Evolutionary conservation across 768 basidiomycete genomes (phyloP), one percentile per base, ranked within the genome.

Genomic region (Amanita pseudoporphyria): DNA sequence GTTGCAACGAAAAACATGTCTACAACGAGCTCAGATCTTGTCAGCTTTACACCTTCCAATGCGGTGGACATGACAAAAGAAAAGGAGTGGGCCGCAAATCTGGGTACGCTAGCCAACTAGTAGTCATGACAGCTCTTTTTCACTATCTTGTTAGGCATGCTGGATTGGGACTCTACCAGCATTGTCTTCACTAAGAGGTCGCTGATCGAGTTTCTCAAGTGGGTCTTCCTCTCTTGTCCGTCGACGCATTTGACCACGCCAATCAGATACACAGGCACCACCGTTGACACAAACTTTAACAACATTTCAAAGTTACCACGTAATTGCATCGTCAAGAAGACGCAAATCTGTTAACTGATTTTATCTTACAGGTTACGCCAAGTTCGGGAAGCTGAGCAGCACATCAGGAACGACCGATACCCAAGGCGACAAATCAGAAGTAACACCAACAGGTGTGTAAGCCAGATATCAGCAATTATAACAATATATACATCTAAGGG

Each of bases 111-210:
- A n/a, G 47, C 51, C 36, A 39, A 24, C 41, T 37, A 18, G n/a
- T 21, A 36, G 18, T 40, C 26, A 18, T 31, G 14, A 19, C 36
- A 18, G 19, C n/a, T 21, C 22, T 31, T n/a, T 7, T 37, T n/a
- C 40, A 32, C 41, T 24, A 38, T 49, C 16, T 49, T 26, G 24
- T 12, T 45, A 87, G 86, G 84, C 53, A 76, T 85, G 79, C 69
- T 89, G 54, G 87, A 89, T 64, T 88, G 87, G 86, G 87, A 88
- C 59, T 61, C 66, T 10, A 86, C 82, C 42, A 77, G 65, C 52
- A 85, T 89, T 53, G 78, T 89, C 24, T 88, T 89, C 61, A 88
- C 84, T 12, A 89, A 89, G 59, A 77, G 87, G 35, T 69, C 78
- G 37, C 67, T 89, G 54, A 70, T 87, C 46, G 86, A 88, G 57